Conservation (phyloP, 208 protist species). For the Leptomonas seymouri region DNA sequence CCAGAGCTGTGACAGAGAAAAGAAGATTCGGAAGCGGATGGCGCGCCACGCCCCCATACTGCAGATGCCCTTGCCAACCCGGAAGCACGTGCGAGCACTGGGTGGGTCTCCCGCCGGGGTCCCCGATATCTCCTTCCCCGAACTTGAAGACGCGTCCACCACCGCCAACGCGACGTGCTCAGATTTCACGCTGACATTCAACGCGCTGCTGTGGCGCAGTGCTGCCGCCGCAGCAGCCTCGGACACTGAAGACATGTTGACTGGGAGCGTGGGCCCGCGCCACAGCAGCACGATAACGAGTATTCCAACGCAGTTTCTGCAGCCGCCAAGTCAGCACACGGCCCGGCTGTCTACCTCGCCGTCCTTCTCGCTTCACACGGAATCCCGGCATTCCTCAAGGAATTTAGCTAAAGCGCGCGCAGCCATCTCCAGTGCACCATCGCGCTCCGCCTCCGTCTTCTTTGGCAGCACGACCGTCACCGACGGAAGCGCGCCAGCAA, state of each 20-base stretch:
- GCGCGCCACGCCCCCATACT: not conserved
- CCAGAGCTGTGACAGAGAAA: not conserved
- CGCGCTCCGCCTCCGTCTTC: too few species aligned
- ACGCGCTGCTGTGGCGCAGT: slow-evolving; percentile 8
- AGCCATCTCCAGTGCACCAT: too few species aligned
- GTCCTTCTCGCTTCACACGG: too few species aligned
- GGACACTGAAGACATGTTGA: not conserved
- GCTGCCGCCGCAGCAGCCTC: not conserved
- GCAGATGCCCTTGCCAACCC: not conserved
- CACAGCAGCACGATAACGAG: slow-evolving; percentile 13
- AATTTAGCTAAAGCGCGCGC: too few species aligned
- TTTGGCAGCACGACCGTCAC: too few species aligned
- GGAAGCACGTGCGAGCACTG: not conserved
- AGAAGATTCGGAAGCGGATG: not conserved
- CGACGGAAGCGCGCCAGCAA: too few species aligned
- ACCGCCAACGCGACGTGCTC: not conserved
- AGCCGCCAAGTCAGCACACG: not conserved
- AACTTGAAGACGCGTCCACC: not conserved
- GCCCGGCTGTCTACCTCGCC: too few species aligned
- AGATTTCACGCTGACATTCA: slow-evolving; percentile 4
- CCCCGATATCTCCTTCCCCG: not conserved
- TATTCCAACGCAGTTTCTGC: slow-evolving; percentile 2
- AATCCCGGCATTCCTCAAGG: too few species aligned
- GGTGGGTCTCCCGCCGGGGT: too few species aligned
- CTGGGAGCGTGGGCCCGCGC: not conserved